Percentiles rank a stretch among this genome's conserved stretches.
These are phyloP conservation scores for Ilex aquifolium DNA, from an alignment of 257 asterid species.

Conservation along the genomic window DNA sequence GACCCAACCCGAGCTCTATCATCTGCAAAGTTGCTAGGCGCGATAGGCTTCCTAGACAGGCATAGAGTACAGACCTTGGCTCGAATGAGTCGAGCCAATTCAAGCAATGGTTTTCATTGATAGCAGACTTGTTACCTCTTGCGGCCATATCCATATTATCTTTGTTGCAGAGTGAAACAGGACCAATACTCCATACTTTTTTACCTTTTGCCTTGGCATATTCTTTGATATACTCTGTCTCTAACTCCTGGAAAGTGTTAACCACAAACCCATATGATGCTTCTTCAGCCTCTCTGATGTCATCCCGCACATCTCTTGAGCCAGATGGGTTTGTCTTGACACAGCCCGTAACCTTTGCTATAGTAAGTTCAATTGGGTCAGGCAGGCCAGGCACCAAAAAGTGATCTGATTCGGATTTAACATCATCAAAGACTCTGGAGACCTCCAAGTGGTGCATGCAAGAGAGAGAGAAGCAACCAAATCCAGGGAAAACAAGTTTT, in stretches of 20 bases:
- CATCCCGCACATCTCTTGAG: constrained; percentile 8
- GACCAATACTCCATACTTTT: constrained; percentile 33
- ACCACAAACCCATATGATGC: constrained; percentile 38
- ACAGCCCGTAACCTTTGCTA: constrained; percentile 13
- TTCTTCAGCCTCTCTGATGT: constrained; percentile 20
- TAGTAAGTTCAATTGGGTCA: constrained; percentile 1
- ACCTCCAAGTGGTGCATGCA: not conserved
- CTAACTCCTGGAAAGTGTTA: constrained; percentile 42
- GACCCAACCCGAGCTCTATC: constrained; percentile 40
- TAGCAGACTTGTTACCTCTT: constrained; percentile 30
- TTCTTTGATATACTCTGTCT: constrained; percentile 24
- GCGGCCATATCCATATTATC: constrained; percentile 24
- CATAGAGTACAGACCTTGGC: constrained; percentile 31
- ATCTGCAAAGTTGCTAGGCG: constrained; percentile 27
- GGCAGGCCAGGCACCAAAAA: not conserved
- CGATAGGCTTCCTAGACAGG: constrained; percentile 45
- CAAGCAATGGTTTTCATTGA: constrained; percentile 18
- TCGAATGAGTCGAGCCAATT: constrained; percentile 38
- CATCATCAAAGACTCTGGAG: not conserved
- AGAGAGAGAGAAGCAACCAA: not conserved
- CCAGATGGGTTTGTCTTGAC: not conserved
- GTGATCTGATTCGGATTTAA: not conserved
- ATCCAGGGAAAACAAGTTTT: constrained; percentile 26
- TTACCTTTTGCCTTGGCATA: constrained; percentile 19
- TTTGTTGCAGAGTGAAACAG: constrained; percentile 7